Base-by-base conservation (phyloP, 2,329 filamentous ascomycete genomes). In the Plectosphaerella plurivora region DNA sequence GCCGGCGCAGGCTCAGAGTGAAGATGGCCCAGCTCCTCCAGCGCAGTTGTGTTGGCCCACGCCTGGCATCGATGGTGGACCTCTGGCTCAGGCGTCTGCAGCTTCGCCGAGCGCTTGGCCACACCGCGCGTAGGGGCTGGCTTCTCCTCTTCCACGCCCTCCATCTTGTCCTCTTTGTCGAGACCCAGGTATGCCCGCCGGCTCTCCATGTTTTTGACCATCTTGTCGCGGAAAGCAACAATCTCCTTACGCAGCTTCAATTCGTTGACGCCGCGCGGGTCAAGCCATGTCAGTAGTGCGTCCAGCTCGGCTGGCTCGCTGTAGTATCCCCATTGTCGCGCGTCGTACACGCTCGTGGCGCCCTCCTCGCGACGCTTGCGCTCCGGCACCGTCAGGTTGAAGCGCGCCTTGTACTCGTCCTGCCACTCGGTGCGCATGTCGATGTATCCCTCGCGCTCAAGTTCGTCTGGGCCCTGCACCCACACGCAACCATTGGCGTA, bases 401-500 rank as follows among this genome's bases (percentile, higher is more conserved):
- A 94, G 58, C 85, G 83, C 53, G 81, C 78, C 64, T 83, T 81
- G 68, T 97, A 96, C 63, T 90, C 84, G 53, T 86, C 81, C 66
- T 91, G 82, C 55, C 86, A 79, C 16, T 90, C 86, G 7, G 83
- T 73, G 0, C 80, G 73, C 59, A 94, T 76, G 57, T 97, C 90
- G 59, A 96, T 90, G 65, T 93, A 96, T 6, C 91, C 91, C 60
- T 88, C 80, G 3, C 88, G 82, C 69, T 96, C 92, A 65, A 96
- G 82, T 52, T 93, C 86, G 65, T 96, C 91, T 0, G 94, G 94
- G 0, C 94, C 94, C 69, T 99, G 94, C 14, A 99, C 86, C 94
- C 94, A 99, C 52, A 99, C 81, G 53, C 93, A 89, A 9, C 91
- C 94, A 66, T 97, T 99, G 41, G 93, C 92, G 65, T 97, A 99